A percentile compares a stretch with the other conserved stretches of the same genome.
Evolutionary conservation across 176 grass and related monocot genomes (phyloP).

Genomic region (Paspalum notatum): DNA sequence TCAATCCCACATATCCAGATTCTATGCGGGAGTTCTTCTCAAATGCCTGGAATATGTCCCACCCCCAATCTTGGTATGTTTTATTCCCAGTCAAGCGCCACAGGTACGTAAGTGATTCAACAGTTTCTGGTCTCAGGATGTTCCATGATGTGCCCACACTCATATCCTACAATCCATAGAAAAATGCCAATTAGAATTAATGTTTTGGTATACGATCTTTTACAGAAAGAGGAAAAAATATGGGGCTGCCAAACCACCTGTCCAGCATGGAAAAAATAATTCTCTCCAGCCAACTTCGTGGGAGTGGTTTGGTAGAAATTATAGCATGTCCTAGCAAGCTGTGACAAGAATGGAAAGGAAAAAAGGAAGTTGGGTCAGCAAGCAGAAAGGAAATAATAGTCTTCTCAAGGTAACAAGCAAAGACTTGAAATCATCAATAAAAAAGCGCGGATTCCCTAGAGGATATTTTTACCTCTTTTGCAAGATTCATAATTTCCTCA

Average conservation of each 20-base stretch:
- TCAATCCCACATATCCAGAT: conserved; percentile 94
- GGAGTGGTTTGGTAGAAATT: conserved; percentile 97
- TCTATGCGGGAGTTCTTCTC: conserved; percentile 92
- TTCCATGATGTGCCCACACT: conserved; percentile 98
- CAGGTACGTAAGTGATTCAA: conserved; percentile 95
- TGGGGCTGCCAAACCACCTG: conserved; percentile 50
- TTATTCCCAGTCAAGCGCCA: conserved; percentile 94
- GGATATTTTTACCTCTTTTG: conserved; percentile 74
- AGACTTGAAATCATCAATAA: conserved; percentile 17
- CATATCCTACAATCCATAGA: conserved; percentile 67
- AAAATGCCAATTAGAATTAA: conserved; percentile 35
- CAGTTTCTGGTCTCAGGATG: conserved; percentile 96
- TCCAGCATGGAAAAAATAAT: conserved; percentile 79
- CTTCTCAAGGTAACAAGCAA: conserved; percentile 24
- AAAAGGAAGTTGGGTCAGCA: conserved; percentile 4
- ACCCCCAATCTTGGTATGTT: conserved; percentile 99
- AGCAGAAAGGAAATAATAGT: conserved; percentile 24
- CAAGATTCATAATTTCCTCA: conserved; percentile 81
- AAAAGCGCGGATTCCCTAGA: conserved; percentile 14
- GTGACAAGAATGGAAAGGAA: conserved; percentile 14
- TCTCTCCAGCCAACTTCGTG: conserved; percentile 96
- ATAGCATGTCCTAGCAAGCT: conserved; percentile 97
- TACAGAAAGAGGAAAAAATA: conserved; percentile 29
- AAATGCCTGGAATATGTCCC: conserved; percentile 99
- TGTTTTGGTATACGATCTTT: not conserved